A percentile compares a stretch with the other conserved stretches of the same genome.
These are phyloP conservation scores for Urostyla sp. DNA, from an alignment of 73 alveolate genomes.

Conservation along the genomic window DNA sequence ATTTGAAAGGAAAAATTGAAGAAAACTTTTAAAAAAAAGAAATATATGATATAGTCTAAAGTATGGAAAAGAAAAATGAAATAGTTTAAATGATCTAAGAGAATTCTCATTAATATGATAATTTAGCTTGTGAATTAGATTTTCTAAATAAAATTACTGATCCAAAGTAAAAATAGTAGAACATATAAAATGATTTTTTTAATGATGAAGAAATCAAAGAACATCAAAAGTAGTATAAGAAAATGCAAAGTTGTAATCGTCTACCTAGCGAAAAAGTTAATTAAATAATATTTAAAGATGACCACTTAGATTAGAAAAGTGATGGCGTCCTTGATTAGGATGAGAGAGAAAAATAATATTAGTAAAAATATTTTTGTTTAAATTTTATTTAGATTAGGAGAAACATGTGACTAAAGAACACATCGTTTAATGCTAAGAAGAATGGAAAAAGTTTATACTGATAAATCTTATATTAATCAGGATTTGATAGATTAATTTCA, in stretches of 20 bases:
- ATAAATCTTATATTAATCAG: neutral
- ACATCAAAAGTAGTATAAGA: neutral
- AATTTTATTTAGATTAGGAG: no score
- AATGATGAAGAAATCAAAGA: neutral
- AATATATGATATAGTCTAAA: neutral
- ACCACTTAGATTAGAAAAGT: neutral
- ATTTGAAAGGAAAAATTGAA: neutral
- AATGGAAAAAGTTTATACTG: conserved; percentile 40
- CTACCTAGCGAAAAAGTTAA: neutral
- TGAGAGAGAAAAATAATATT: conserved; percentile 6
- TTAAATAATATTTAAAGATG: no score
- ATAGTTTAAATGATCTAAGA: neutral
- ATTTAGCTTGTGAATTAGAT: conserved; percentile 9
- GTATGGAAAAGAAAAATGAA: neutral
- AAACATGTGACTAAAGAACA: neutral
- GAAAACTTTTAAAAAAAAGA: neutral
- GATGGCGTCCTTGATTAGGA: neutral
- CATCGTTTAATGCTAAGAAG: conserved; percentile 30
- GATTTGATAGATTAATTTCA: neutral
- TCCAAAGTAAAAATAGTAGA: neutral
- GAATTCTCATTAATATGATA: conserved; percentile 6
- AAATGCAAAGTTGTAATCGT: neutral
- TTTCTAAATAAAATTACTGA: neutral
- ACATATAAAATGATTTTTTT: neutral
- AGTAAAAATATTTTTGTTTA: neutral